Evolutionary conservation across 2,329 filamentous ascomycete genomes (phyloP).

Genomic region (Seiridium cupressi): DNA sequence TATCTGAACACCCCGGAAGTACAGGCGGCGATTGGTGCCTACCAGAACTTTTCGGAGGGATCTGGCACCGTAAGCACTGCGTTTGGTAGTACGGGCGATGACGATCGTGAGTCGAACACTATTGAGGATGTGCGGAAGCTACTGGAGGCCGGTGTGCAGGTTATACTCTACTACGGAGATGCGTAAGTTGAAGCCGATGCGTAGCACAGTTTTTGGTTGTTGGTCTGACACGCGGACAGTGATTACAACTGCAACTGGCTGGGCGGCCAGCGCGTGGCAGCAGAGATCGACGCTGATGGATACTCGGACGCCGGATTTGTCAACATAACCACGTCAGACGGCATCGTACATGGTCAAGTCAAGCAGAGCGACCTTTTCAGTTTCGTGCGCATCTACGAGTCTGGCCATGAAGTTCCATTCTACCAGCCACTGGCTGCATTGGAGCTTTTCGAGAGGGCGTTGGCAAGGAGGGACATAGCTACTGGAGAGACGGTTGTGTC

Average conservation of each 20-base stretch:
- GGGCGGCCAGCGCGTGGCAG: conserved; percentile 20
- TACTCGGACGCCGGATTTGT: conserved; percentile 44
- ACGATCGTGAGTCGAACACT: conserved; percentile 24
- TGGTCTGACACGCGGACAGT: not conserved
- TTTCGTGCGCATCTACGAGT: conserved; percentile 44
- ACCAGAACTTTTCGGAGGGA: conserved; percentile 54
- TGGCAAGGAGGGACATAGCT: conserved; percentile 46
- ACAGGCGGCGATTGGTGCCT: conserved; percentile 56
- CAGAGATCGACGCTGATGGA: conserved; percentile 35
- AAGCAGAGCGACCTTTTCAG: conserved; percentile 48
- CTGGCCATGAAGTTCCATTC: conserved; percentile 45
- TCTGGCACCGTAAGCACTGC: conserved; percentile 41
- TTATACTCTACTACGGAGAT: conserved; percentile 26
- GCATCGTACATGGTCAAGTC: conserved; percentile 48
- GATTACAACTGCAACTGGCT: conserved; percentile 33
- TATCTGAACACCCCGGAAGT: conserved; percentile 57
- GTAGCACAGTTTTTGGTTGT: not conserved
- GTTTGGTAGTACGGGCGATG: conserved; percentile 58
- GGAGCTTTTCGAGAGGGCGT: conserved; percentile 46
- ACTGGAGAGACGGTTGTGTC: conserved; percentile 33
- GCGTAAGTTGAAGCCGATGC: conserved; percentile 9
- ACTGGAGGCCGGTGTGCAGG: conserved; percentile 15
- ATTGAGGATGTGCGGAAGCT: conserved; percentile 21
- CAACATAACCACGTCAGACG: conserved; percentile 37
- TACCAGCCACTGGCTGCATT: conserved; percentile 50